Evolutionary conservation across 1,139 yeast species (phyloP).

Genomic region (Protomyces gravidus): DNA sequence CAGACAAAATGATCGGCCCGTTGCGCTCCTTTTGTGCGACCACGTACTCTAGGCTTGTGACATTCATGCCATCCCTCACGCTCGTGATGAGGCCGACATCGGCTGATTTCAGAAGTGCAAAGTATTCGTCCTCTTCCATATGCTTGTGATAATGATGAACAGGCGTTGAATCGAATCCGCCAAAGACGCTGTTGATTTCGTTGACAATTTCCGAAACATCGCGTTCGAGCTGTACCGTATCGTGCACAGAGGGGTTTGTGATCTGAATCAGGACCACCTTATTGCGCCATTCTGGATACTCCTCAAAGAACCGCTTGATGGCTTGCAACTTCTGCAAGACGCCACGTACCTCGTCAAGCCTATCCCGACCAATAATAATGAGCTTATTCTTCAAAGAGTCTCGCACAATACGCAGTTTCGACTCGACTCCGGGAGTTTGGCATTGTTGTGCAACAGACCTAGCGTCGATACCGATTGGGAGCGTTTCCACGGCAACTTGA

Average conservation of each 20-base stretch:
- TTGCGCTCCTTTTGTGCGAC: conserved; percentile 72
- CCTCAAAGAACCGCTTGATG: conserved; percentile 71
- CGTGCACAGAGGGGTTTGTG: conserved; percentile 67
- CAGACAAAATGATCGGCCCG: conserved; percentile 73
- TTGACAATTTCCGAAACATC: conserved; percentile 75
- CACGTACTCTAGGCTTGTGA: conserved; percentile 87
- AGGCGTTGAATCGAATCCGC: conserved; percentile 68
- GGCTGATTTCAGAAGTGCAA: conserved; percentile 81
- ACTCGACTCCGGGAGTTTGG: conserved; percentile 46
- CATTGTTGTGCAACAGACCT: conserved; percentile 50
- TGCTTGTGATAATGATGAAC: conserved; percentile 90
- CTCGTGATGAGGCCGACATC: conserved; percentile 86
- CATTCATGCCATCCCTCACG: conserved; percentile 93
- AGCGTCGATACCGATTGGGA: conserved; percentile 82
- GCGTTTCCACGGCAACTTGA: conserved; percentile 63
- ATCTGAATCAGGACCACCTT: conserved; percentile 83
- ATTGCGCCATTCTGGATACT: conserved; percentile 66
- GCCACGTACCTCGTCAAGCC: conserved; percentile 75
- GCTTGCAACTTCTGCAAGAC: conserved; percentile 79
- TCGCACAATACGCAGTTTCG: conserved; percentile 50
- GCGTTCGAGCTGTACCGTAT: conserved; percentile 57
- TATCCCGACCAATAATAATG: conserved; percentile 76
- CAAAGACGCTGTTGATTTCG: conserved; percentile 76
- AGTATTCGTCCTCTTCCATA: conserved; percentile 80
- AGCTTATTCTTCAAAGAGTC: conserved; percentile 52